Base-by-base conservation (phyloP, 1,284 basidiomycete genomes). In the Melanopsichium pennsylvanicum region DNA sequence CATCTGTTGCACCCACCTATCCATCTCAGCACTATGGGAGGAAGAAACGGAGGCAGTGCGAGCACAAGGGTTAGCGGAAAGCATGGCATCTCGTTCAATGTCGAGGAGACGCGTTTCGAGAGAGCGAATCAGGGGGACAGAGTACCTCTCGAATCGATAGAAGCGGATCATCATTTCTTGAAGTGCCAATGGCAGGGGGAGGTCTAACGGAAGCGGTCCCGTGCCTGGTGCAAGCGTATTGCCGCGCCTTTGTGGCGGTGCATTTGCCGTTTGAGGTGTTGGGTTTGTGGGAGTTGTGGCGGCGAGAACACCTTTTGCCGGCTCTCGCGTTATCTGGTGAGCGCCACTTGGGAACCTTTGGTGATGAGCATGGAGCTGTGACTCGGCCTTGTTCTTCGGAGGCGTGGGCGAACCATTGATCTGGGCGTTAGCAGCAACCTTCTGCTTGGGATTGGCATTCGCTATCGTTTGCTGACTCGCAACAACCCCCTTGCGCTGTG, bases 131-230 rank as follows among this genome's bases (percentile, higher is more conserved):
- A 79, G 63, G 6, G 78, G 78, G 8, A 80, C 72, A 10, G 77
- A 76, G 63, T 79, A 79, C 4, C 75, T 61, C 50, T 80, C 78
- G 58, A 76, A 80, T 15, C 76, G 68, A 70, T 80, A 80, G 63
- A 80, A 80, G 31, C 78, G 77, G 16, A 70, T 43, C 77, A 79
- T 78, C 68, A 78, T 72, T 37, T 79, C 77, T 41, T 79, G 74
- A 11, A 80, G 60, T 16, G 77, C 76, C n/a, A 70, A 44, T 10
- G 50, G 58, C 19, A 79, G 51, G 1, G 70, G 43, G 62, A 79
- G 54, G 22, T 73, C 68, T 12, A 52, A 38, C 0, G 72, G 74
- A 48, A 75, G 56, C 13, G 75, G 74, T 3, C 75, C 75, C 0
- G 25, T 18, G 25, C 75, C 75, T 0, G 75, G 74, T 4, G 55